These are phyloP conservation scores for Coemansia sp. DNA, from an alignment of 192 early-diverging fungal species.

Conservation along the genomic window DNA sequence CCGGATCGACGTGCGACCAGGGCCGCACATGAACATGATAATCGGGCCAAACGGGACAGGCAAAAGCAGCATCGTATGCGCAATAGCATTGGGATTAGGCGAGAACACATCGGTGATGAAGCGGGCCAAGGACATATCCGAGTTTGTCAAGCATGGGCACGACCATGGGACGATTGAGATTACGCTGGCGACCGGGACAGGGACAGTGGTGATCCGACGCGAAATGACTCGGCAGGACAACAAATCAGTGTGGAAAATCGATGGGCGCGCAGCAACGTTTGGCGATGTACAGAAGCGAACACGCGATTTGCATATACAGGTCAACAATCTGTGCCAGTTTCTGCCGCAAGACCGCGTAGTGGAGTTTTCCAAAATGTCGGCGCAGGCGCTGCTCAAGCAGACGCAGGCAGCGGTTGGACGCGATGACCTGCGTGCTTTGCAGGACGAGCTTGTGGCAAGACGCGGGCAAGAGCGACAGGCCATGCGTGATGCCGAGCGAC, in stretches of 20 bases:
- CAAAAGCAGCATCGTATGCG: conserved; percentile 93
- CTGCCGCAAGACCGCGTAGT: conserved; percentile 93
- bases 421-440: conserved; percentile 60
- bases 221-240: conserved; percentile 64
- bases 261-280: conserved; percentile 63
- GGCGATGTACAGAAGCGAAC: conserved; percentile 66
- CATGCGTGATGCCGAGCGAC: conserved; percentile 46
- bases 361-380: conserved; percentile 86
- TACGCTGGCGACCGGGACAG: conserved; percentile 61
- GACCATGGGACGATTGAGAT: conserved; percentile 82
- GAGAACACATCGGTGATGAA: conserved; percentile 74
- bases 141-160: conserved; percentile 89
- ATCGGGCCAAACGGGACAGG: conserved; percentile 96
- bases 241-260: conserved; percentile 72
- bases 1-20: conserved; percentile 75
- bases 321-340: conserved; percentile 97
- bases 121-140: conserved; percentile 81
- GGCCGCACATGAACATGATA: conserved; percentile 97
- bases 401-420: conserved; percentile 84
- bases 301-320: conserved; percentile 74
- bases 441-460: conserved; percentile 62
- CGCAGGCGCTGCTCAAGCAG: conserved; percentile 71
- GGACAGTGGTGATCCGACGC: conserved; percentile 51
- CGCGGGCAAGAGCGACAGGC: conserved; percentile 56
- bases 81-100: conserved; percentile 90